These are phyloP conservation scores for Didymellaceae sp. DNA, from an alignment of 2,329 filamentous ascomycete species.

Conservation along the genomic window DNA sequence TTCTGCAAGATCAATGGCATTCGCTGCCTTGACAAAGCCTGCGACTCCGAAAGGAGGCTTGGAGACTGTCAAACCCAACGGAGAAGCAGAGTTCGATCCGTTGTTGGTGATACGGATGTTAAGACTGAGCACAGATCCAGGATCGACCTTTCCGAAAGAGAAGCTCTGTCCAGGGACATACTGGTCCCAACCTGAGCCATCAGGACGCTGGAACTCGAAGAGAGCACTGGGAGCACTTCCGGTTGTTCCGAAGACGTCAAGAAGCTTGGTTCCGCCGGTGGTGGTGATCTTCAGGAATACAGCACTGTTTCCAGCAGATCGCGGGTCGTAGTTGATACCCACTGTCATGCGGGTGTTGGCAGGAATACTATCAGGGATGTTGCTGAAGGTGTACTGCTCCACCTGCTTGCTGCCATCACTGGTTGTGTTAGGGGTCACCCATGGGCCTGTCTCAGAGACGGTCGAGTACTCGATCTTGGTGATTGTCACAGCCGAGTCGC, in stretches of 20 bases:
- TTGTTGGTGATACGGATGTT: conserved; percentile 63
- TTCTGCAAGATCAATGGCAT: conserved; percentile 64
- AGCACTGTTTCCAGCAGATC: conserved; percentile 56
- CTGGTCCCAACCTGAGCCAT: conserved; percentile 57
- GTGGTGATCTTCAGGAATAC: conserved; percentile 58
- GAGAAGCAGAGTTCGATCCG: conserved; percentile 35
- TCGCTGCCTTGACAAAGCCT: conserved; percentile 62
- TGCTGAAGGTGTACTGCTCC: conserved; percentile 58
- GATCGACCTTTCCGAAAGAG: conserved; percentile 62
- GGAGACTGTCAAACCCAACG: conserved; percentile 59
- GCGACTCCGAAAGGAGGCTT: conserved; percentile 65
- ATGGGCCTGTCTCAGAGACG: conserved; percentile 56
- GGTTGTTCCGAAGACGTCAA: conserved; percentile 59
- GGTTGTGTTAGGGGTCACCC: conserved; percentile 47
- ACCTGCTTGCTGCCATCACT: conserved; percentile 45
- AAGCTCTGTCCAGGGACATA: conserved; percentile 56
- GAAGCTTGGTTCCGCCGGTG: conserved; percentile 58
- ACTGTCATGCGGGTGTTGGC: conserved; percentile 52
- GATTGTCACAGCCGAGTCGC: conserved; percentile 56
- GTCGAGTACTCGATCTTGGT: conserved; percentile 54
- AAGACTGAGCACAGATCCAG: conserved; percentile 58
- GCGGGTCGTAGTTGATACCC: conserved; percentile 57
- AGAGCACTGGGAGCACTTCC: conserved; percentile 58
- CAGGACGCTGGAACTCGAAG: conserved; percentile 62
- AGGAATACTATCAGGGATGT: conserved; percentile 55